These are phyloP conservation scores for Aspergillus amoenus DNA, from an alignment of 2,329 filamentous ascomycete species.

Conservation along the genomic window DNA sequence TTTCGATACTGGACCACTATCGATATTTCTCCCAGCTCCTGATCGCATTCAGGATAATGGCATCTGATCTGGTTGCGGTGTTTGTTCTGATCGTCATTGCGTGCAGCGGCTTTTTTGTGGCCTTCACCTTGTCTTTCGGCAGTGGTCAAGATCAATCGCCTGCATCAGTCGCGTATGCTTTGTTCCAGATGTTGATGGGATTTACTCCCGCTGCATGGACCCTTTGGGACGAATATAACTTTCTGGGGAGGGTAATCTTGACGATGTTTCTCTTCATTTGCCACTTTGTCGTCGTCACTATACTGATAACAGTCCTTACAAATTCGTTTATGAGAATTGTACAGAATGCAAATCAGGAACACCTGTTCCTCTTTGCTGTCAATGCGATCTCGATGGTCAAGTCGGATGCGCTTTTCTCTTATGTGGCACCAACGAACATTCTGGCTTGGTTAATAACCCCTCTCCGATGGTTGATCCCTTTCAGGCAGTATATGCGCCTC, in stretches of 20 bases:
- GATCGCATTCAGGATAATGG: constrained; percentile 93
- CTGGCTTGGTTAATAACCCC: constrained; percentile 88
- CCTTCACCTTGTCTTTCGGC: constrained; percentile 80
- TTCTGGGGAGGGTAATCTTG: constrained; percentile 72
- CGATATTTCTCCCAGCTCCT: constrained; percentile 93
- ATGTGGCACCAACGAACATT: constrained; percentile 87
- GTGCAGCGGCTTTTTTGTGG: constrained; percentile 94
- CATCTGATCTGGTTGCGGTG: constrained; percentile 80
- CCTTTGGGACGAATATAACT: constrained; percentile 77
- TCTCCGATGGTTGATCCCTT: constrained; percentile 74
- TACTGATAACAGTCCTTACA: constrained; percentile 90
- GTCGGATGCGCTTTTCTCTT: constrained; percentile 93
- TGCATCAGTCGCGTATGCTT: constrained; percentile 76
- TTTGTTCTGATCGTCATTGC: constrained; percentile 80
- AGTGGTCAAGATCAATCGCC: constrained; percentile 62
- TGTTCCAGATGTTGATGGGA: constrained; percentile 94
- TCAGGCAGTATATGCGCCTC: constrained; percentile 76
- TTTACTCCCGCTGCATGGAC: constrained; percentile 96
- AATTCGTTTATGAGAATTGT: constrained; percentile 96
- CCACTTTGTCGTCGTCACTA: constrained; percentile 92
- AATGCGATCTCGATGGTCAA: constrained; percentile 98
- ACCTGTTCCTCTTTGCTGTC: constrained; percentile 89
- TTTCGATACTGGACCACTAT: constrained; percentile 91
- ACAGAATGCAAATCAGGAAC: constrained; percentile 89
- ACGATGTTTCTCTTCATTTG: constrained; percentile 87